Evolutionary conservation across 2,329 filamentous ascomycete species (phyloP).

Genomic region (Alternaria gansuensis): DNA sequence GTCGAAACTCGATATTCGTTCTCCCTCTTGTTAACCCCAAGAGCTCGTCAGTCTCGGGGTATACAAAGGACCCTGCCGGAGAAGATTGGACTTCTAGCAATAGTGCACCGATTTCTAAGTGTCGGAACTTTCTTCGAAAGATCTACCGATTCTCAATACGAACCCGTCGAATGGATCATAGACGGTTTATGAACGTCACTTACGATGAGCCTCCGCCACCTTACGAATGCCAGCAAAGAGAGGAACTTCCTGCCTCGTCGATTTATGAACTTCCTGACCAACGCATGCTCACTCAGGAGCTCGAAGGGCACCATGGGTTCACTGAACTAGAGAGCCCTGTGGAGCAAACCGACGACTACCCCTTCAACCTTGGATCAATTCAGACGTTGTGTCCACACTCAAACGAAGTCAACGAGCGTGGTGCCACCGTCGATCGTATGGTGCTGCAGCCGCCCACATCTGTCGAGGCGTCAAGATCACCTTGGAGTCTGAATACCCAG

Average conservation of each 20-base stretch:
- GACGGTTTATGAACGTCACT: background rate
- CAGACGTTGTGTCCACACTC: background rate
- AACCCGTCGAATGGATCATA: slow-evolving; percentile 9
- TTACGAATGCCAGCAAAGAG: background rate
- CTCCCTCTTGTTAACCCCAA: background rate
- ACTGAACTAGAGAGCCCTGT: background rate
- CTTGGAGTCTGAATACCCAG: background rate
- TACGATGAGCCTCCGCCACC: slow-evolving; percentile 1
- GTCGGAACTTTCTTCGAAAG: slow-evolving; percentile 8
- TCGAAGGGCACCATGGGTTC: background rate
- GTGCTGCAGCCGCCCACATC: background rate
- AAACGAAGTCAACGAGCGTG: background rate
- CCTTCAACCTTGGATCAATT: background rate
- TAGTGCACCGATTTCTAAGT: background rate
- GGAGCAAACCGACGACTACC: background rate
- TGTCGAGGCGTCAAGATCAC: background rate
- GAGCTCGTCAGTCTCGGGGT: background rate
- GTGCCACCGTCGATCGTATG: background rate
- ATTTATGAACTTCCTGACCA: slow-evolving; percentile 8
- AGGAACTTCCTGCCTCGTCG: slow-evolving; percentile 1
- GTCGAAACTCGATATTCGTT: background rate
- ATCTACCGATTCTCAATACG: slow-evolving; percentile 3
- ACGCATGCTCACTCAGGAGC: background rate
- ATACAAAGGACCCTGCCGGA: background rate
- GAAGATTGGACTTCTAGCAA: background rate